phyloP scores from a whole-genome alignment of 345 rosid genomes.

The Dimocarpus longan region DNA sequence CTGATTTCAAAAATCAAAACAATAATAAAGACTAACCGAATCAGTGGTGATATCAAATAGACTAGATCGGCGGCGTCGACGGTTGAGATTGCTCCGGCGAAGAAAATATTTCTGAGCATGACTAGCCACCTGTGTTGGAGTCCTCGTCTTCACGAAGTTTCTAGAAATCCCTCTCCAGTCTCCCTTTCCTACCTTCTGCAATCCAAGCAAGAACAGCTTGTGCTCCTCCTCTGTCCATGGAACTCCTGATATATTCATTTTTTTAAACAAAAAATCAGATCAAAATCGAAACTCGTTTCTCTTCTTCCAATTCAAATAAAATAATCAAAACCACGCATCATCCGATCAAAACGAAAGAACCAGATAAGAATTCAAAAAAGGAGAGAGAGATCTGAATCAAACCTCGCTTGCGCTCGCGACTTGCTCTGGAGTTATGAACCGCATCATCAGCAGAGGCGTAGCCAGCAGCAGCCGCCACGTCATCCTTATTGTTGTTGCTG shows the following conservation, averaged over 20 bases:
- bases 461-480: constrained; percentile 38
- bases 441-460: constrained; percentile 87
- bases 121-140: constrained; percentile 96
- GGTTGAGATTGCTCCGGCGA: constrained; percentile 75
- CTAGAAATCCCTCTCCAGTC: constrained; percentile 96
- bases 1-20: not conserved
- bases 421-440: constrained; percentile 46
- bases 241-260: constrained; percentile 50
- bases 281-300: not conserved
- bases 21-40: constrained; percentile 41
- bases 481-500: constrained; percentile 27
- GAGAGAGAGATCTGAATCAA: constrained; percentile 13
- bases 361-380: not conserved
- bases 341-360: not conserved
- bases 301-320: not conserved
- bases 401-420: constrained; percentile 92
- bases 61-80: constrained; percentile 92
- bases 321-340: not conserved
- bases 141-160: constrained; percentile 82
- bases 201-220: constrained; percentile 76
- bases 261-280: not conserved
- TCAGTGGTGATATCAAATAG: constrained; percentile 90
- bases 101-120: constrained; percentile 96
- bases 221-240: constrained; percentile 99
- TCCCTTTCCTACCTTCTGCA: constrained; percentile 88